Percentiles rank a stretch among this genome's conserved stretches.
phyloP scores from a whole-genome alignment of 2,329 filamentous ascomycete genomes.

The Juglanconis oblonga region DNA sequence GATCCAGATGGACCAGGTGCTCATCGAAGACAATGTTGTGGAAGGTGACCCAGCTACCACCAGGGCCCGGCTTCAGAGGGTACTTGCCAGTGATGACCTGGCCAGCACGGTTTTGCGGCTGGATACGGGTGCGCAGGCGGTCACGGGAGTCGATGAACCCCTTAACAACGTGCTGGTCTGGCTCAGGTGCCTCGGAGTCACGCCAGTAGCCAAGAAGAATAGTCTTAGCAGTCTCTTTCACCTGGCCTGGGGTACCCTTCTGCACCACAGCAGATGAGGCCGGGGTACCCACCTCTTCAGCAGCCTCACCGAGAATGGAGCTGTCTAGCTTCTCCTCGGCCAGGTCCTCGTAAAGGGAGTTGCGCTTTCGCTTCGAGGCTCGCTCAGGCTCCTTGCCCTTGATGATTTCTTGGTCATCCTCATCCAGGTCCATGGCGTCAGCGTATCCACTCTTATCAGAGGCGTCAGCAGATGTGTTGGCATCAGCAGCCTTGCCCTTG shows the following conservation, averaged over 20 bases:
- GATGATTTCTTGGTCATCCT: background rate
- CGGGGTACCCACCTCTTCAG: slow-evolving; percentile 19
- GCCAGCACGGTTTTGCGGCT: slow-evolving; percentile 46
- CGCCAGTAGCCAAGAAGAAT: slow-evolving; percentile 59
- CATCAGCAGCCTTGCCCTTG: slow-evolving; percentile 37
- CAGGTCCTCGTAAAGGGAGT: slow-evolving; percentile 46
- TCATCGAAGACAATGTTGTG: slow-evolving; percentile 57
- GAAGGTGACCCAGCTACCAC: slow-evolving; percentile 64
- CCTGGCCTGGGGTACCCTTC: slow-evolving; percentile 5
- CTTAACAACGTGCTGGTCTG: slow-evolving; percentile 56
- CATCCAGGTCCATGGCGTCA: slow-evolving; percentile 1
- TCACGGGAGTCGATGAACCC: slow-evolving; percentile 63
- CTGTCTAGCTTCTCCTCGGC: slow-evolving; percentile 46
- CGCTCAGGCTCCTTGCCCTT: background rate
- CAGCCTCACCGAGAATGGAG: slow-evolving; percentile 30
- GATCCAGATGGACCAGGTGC: slow-evolving; percentile 53
- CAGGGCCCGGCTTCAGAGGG: slow-evolving; percentile 54
- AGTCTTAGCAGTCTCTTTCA: slow-evolving; percentile 34
- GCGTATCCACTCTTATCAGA: slow-evolving; percentile 38
- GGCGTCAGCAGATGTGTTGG: slow-evolving; percentile 30
- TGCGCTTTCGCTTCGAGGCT: slow-evolving; percentile 57
- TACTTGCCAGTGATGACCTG: slow-evolving; percentile 43
- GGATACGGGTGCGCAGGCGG: slow-evolving; percentile 57
- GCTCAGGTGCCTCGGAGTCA: slow-evolving; percentile 49
- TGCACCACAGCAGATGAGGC: background rate